These are phyloP conservation scores for Pseudogymnoascus sp. DNA, from an alignment of 2,329 filamentous ascomycete species.

Conservation along the genomic window DNA sequence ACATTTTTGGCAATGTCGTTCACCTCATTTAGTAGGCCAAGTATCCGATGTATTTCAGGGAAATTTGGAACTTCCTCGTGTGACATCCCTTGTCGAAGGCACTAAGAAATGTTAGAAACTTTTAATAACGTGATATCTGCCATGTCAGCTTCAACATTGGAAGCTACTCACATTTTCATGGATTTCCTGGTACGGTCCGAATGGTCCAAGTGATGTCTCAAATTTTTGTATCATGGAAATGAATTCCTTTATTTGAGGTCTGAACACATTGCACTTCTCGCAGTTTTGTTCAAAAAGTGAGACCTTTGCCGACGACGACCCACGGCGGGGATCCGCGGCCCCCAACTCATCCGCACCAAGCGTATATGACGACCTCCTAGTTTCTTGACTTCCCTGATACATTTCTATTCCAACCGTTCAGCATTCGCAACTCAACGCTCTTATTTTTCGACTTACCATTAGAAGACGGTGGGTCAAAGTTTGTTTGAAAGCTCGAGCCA, in stretches of 20 bases:
- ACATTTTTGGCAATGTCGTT: constrained; percentile 26
- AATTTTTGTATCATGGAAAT: constrained; percentile 1
- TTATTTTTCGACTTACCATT: neutral
- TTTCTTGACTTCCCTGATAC: neutral
- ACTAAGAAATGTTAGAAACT: constrained; percentile 1
- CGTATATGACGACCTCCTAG: constrained; percentile 1
- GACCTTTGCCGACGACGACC: neutral
- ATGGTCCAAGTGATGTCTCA: neutral
- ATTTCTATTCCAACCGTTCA: neutral
- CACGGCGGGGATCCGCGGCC: neutral
- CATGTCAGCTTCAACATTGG: neutral
- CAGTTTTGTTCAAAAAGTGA: constrained; percentile 6
- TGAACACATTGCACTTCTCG: neutral
- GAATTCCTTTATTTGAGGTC: constrained; percentile 1
- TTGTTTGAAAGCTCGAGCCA: neutral
- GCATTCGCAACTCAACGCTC: neutral
- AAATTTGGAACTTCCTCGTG: neutral
- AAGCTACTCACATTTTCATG: neutral
- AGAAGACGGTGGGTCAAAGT: neutral
- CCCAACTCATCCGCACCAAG: neutral
- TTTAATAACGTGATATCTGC: neutral
- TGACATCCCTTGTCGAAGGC: neutral
- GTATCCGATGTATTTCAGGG: constrained; percentile 19
- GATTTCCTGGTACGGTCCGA: neutral
- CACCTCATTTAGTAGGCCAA: constrained; percentile 24